phyloP scores from a whole-genome alignment of 306 rosid genomes.

The Cicer cuneatum region DNA sequence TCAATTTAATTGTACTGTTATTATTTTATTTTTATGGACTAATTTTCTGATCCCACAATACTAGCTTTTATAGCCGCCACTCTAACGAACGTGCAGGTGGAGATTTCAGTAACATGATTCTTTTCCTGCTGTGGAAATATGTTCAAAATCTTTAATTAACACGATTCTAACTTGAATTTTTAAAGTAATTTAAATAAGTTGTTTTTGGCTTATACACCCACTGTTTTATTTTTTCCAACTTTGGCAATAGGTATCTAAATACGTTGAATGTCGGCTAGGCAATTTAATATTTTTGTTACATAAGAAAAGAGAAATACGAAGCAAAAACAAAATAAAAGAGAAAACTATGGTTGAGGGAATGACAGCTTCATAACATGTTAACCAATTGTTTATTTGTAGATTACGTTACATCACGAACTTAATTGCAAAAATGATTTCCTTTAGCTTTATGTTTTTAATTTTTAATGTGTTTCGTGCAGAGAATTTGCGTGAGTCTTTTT shows the following conservation, averaged over 20 bases:
- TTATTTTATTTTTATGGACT: not conserved
- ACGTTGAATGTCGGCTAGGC: conserved; percentile 59
- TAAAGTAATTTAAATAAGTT: conserved; percentile 11
- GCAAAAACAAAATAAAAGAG: too few relatives aligned
- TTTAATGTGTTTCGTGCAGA: not conserved
- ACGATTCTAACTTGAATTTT: conserved; percentile 17
- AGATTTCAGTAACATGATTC: conserved; percentile 5
- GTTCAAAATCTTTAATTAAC: conserved; percentile 8
- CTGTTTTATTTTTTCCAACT: not conserved
- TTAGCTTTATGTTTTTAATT: not conserved
- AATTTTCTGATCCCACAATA: conserved; percentile 2
- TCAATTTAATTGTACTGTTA: too few relatives aligned
- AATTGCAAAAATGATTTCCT: not conserved
- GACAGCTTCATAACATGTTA: conserved; percentile 37
- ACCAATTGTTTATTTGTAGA: conserved; percentile 25
- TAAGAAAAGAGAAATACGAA: too few relatives aligned
- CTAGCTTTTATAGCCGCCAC: conserved; percentile 45
- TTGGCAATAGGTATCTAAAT: conserved; percentile 35
- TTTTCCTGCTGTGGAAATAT: conserved; percentile 13
- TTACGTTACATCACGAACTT: not conserved
- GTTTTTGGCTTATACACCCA: not conserved
- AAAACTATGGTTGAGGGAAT: too few relatives aligned
- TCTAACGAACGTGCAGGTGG: not conserved
- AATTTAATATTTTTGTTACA: not conserved
- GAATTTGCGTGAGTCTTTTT: conserved; percentile 29